These are phyloP conservation scores for Metschnikowia hibisci DNA, from an alignment of 805 yeast genomes.

Conservation along the genomic window DNA sequence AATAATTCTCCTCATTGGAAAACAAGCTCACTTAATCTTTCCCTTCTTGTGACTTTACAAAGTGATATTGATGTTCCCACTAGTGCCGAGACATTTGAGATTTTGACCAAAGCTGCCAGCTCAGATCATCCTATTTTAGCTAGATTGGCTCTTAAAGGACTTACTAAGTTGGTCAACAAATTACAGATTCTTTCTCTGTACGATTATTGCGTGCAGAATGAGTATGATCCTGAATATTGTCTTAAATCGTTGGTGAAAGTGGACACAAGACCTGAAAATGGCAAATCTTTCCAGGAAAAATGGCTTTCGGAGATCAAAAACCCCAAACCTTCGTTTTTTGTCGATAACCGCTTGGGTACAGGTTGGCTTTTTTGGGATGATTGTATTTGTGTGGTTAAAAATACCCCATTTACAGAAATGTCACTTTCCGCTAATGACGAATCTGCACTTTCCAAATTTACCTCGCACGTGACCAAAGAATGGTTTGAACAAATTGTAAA, in stretches of 20 bases:
- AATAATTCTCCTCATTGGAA: constrained; percentile 52
- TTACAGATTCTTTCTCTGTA: constrained; percentile 42
- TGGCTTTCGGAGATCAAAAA: constrained; percentile 54
- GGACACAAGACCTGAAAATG: constrained; percentile 37
- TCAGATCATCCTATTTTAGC: constrained; percentile 69
- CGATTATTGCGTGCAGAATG: constrained; percentile 45
- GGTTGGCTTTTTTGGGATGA: constrained; percentile 82
- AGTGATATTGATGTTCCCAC: constrained; percentile 47
- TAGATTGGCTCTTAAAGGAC: constrained; percentile 55
- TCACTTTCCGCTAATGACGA: constrained; percentile 42
- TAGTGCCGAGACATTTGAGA: constrained; percentile 34
- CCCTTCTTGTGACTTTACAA: constrained; percentile 51
- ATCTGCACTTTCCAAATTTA: constrained; percentile 39
- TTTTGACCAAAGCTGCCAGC: constrained; percentile 45
- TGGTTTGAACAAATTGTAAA: constrained; percentile 56
- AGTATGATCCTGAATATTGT: constrained; percentile 34
- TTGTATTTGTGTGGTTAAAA: constrained; percentile 43
- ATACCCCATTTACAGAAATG: constrained; percentile 22
- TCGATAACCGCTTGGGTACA: constrained; percentile 51
- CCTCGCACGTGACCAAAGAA: constrained; percentile 44
- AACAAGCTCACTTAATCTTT: constrained; percentile 44
- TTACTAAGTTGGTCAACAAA: constrained; percentile 43
- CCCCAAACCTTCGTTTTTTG: constrained; percentile 46
- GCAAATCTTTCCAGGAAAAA: constrained; percentile 32
- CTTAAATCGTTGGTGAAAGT: constrained; percentile 38